These are phyloP conservation scores for Fusarium sp. DNA, from an alignment of 2,329 filamentous ascomycete species.

Conservation along the genomic window DNA sequence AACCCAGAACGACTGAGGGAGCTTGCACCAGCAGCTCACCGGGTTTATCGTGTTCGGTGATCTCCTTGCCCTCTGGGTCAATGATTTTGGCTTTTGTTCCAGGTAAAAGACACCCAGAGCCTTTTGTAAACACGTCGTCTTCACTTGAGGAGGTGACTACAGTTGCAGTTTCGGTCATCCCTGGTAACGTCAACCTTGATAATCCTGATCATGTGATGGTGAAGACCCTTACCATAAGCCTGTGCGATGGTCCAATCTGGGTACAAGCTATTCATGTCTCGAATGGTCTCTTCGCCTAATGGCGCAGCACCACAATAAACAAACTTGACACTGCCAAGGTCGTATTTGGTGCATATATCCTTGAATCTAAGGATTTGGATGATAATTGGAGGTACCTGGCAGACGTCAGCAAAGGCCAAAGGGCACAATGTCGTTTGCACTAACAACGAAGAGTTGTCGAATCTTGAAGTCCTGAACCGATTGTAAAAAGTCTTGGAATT, in stretches of 20 bases:
- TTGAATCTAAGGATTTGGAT: constrained; percentile 21
- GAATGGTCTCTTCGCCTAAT: constrained; percentile 74
- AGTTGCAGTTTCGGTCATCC: constrained; percentile 46
- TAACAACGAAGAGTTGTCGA: constrained; percentile 23
- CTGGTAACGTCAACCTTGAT: constrained; percentile 54
- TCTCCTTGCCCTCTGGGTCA: constrained; percentile 73
- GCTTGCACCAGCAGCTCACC: constrained; percentile 87
- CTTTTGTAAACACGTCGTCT: constrained; percentile 74
- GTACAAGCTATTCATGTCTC: constrained; percentile 70
- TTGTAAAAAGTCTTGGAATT: constrained; percentile 70
- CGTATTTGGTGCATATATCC: constrained; percentile 23
- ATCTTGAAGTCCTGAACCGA: constrained; percentile 27
- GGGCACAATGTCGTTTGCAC: fast-evolving
- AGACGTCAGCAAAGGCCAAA: fast-evolving
- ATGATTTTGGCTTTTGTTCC: constrained; percentile 73
- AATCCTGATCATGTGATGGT: constrained; percentile 51
- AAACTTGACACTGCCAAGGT: constrained; percentile 20
- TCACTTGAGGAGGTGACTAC: constrained; percentile 55
- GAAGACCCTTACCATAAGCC: constrained; percentile 73
- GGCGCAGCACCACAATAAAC: constrained; percentile 68
- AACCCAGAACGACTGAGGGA: constrained; percentile 83
- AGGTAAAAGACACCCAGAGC: constrained; percentile 75
- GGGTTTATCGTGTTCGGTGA: constrained; percentile 75
- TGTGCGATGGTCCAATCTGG: constrained; percentile 76
- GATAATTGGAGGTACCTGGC: constrained; percentile 20